A percentile compares a stretch with the other conserved stretches of the same genome.
Conservation (phyloP, 2,329 filamentous ascomycete species). For the Penicillium freii region DNA sequence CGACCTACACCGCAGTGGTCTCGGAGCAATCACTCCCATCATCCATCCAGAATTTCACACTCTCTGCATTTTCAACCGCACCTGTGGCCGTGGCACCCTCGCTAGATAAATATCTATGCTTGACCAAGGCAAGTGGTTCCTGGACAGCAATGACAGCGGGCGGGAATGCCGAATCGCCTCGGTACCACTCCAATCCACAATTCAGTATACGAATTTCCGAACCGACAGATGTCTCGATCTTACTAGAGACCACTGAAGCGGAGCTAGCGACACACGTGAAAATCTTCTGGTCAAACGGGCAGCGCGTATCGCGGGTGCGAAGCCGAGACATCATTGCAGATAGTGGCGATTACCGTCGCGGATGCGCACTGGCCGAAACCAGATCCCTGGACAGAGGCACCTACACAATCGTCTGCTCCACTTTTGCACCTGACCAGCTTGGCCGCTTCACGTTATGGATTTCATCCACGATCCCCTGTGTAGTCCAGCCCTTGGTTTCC, state of each 20-base stretch:
- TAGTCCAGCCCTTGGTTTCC: constrained; percentile 61
- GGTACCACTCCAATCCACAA: constrained; percentile 84
- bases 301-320: constrained; percentile 66
- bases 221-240: constrained; percentile 64
- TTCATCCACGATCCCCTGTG: constrained; percentile 58
- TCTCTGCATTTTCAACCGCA: constrained; percentile 74
- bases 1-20: constrained; percentile 63
- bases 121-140: constrained; percentile 58
- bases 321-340: constrained; percentile 74
- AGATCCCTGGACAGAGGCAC: constrained; percentile 63
- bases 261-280: constrained; percentile 81
- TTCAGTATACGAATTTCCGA: constrained; percentile 63
- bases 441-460: constrained; percentile 73
- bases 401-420: constrained; percentile 88
- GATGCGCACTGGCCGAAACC: constrained; percentile 69
- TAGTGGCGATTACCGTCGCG: constrained; percentile 84
- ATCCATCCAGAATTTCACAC: constrained; percentile 75
- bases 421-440: constrained; percentile 77
- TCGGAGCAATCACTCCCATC: constrained; percentile 76
- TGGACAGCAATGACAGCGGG: constrained; percentile 83
- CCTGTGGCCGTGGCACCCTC: constrained; percentile 63
- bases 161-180: constrained; percentile 73
- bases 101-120: constrained; percentile 57
- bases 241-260: constrained; percentile 66
- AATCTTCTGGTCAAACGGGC: constrained; percentile 72